These are phyloP conservation scores for Gamarada debralockiae DNA, from an alignment of 495 filamentous ascomycete genomes.

Conservation along the genomic window DNA sequence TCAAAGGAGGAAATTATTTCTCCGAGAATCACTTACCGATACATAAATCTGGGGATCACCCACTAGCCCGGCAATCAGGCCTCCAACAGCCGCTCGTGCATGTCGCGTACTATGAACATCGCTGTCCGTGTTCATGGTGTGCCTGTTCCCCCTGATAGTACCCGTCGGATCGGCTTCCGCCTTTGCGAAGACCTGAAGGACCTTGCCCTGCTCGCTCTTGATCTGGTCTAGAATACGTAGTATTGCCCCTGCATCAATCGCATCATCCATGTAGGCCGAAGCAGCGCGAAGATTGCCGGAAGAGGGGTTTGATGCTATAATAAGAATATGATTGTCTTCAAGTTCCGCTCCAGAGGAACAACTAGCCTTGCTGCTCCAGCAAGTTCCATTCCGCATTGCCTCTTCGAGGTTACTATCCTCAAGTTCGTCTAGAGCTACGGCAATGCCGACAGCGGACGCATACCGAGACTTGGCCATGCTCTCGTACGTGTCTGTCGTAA, in stretches of 20 bases:
- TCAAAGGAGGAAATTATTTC: neutral
- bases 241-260: slow-evolving; percentile 23
- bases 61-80: slow-evolving; percentile 22
- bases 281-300: slow-evolving; percentile 15
- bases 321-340: slow-evolving; percentile 25
- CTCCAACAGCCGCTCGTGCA: slow-evolving; percentile 23
- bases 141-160: slow-evolving; percentile 19
- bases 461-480: slow-evolving; percentile 25
- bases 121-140: slow-evolving; percentile 27
- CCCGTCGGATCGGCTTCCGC: slow-evolving; percentile 22
- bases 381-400: slow-evolving; percentile 7
- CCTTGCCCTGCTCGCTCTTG: slow-evolving; percentile 14
- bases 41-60: slow-evolving; percentile 24
- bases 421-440: slow-evolving; percentile 19
- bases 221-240: slow-evolving; percentile 15
- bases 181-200: slow-evolving; percentile 24
- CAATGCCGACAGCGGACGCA: slow-evolving; percentile 23
- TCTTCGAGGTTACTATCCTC: slow-evolving; percentile 13
- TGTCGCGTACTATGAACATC: slow-evolving; percentile 25
- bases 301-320: slow-evolving; percentile 22
- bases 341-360: slow-evolving; percentile 26
- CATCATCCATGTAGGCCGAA: slow-evolving; percentile 24
- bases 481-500: slow-evolving; percentile 26
- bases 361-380: slow-evolving; percentile 20
- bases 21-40: slow-evolving; percentile 1